Evolutionary conservation across 768 basidiomycete genomes (phyloP).

Genomic region (Lentinula edodes): DNA sequence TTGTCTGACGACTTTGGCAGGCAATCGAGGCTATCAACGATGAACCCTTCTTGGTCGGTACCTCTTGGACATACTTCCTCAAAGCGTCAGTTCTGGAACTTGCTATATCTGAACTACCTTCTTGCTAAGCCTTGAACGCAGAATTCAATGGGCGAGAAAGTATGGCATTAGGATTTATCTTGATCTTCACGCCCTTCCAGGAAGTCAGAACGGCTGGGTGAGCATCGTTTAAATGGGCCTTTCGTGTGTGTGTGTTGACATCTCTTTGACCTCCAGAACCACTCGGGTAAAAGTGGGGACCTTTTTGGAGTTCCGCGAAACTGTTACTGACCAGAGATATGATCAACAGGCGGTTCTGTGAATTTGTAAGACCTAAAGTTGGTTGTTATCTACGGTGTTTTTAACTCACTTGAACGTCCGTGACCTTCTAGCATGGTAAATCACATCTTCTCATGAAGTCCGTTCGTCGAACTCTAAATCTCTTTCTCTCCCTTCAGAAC

Average conservation of each 20-base stretch:
- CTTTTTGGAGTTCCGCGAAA: not conserved
- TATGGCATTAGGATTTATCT: constrained; percentile 87
- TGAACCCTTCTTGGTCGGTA: constrained; percentile 79
- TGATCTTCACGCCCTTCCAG: constrained; percentile 69
- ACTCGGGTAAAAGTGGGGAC: constrained; percentile 42
- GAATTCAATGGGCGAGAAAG: constrained; percentile 84
- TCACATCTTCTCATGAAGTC: not conserved
- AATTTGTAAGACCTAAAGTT: constrained; percentile 43
- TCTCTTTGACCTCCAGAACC: constrained; percentile 28
- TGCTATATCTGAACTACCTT: not conserved
- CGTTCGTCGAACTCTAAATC: not conserved
- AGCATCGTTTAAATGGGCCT: constrained; percentile 32
- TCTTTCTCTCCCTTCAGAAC: constrained; percentile 20
- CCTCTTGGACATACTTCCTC: constrained; percentile 64
- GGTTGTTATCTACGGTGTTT: not conserved
- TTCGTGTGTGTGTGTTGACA: not conserved
- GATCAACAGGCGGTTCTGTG: constrained; percentile 41
- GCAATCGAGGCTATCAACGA: constrained; percentile 50
- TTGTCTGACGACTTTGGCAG: not conserved
- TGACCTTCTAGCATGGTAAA: not conserved
- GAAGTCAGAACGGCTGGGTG: constrained; percentile 86
- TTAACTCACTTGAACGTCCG: not conserved
- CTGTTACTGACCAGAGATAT: not conserved
- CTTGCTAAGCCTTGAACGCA: constrained; percentile 56
- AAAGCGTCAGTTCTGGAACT: constrained; percentile 13